Base-by-base conservation (phyloP, 1,284 basidiomycete species). In the Schizopora paradoxa region DNA sequence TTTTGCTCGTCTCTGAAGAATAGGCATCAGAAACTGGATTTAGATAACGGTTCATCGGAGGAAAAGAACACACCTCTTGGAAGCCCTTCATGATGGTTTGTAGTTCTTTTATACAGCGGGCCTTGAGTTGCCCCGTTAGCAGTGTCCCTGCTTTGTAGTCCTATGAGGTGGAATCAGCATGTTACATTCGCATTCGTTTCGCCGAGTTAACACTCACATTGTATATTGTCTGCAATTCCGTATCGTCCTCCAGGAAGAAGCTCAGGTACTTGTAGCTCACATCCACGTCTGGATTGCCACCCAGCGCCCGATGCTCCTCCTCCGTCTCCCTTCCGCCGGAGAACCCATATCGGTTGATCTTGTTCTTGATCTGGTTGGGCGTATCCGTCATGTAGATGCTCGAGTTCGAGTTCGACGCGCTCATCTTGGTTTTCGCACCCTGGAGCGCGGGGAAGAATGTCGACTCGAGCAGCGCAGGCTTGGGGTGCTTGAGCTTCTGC, bases 381-480 rank as follows among this genome's bases (percentile, higher is more conserved):
- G 87, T 91, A 64, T 99, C 96, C 41, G 78, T 91, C 94, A 99
- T 97, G 68, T 79, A 98, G 56, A 99, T 95, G 56, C 86, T 87
- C 52, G 83, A 87, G 66, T 90, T 94, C 27, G 83, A 74, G 64
- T 94, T 86, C 41, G 88, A 92, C 3, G 95, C 95, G 60, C 90
- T 94, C 96, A 99, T 99, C 72, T 99, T 99, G 32, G 92, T 96
- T 65, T 96, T 91, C 4, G 93, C 88, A 32, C 96, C 96, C 68
- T 98, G 95, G 11, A 99, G 74, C 1, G 96, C 94, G 4, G 96
- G 96, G 71, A 99, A 96, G 77, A 99, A 99, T 62, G 95, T 96
- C 48, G 93, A 80, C 66, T 98, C 93, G 42, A 99, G 73, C 22
- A 98, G 77, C 5, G 86, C 72, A 2, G 96, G 96, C 66, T 99